Base-by-base conservation (phyloP, 352 stramenopile species). In the Sclerospora graminicola region DNA sequence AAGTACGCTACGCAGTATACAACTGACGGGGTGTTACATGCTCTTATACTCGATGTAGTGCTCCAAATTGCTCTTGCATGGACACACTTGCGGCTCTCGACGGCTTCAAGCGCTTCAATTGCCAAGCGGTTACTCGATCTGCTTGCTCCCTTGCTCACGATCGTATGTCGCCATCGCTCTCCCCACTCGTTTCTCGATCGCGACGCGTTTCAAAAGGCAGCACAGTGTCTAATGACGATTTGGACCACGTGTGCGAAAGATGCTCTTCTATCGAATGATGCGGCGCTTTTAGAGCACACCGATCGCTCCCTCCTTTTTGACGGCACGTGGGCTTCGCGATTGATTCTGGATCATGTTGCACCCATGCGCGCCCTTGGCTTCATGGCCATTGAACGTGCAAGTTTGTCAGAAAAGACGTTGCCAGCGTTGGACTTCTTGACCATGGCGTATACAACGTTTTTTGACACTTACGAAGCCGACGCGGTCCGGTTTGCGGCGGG, bases 271-370 rank as follows among this genome's bases (percentile, higher is more conserved):
- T 21, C 45, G 2, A 52, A 45, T 2, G 37, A 45, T 57, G 48
- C 6, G 33, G n/a, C n/a, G n/a, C n/a, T 45, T 24, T 11, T 73
- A 31, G 30, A 67, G 16, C 61, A 65, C 34, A 69, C 54, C 5
- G 65, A 77, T 38, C 60, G 53, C 23, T 46, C 5, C 2, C 45
- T 75, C 1, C 20, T 75, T 34, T 20, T 69, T n/a, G 60, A 75
- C 24, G 54, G 56, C n/a, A 64, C 47, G 6, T 86, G 70, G 70
- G 57, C 53, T 10, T 71, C 71, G 14, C 50, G 74, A 9, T 59
- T 83, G 21, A 39, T 86, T 7, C 84, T 84, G 27, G 71, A 87
- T 18, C 67, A 73, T 18, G 48, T 54, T 11, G 72, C 74, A n/a
- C 49, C 47, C 1, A 46, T 82, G 4, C 66, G 74, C 18, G 56